Evolutionary conservation across 164 flowering plant genomes (phyloP).

Genomic region (Taxillus chinensis): DNA sequence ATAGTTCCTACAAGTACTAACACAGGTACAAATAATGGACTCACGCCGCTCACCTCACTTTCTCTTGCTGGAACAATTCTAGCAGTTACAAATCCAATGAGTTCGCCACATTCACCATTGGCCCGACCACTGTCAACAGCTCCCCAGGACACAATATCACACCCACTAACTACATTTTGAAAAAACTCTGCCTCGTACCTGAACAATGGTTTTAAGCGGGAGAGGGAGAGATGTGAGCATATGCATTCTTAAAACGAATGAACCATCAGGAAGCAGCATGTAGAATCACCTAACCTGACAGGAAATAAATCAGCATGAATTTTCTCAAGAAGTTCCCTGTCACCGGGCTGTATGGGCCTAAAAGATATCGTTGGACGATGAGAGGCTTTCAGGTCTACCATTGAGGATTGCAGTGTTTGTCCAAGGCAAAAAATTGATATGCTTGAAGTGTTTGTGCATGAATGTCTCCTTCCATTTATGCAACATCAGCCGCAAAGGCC

Average conservation of each 20-base stretch:
- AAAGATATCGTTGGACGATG: conserved; percentile 50
- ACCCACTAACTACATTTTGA: conserved; percentile 73
- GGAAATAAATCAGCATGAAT: conserved; percentile 78
- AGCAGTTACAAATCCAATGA: conserved; percentile 92
- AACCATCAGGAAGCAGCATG: conserved; percentile 1
- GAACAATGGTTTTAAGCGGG: conserved; percentile 9
- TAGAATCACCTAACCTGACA: conserved; percentile 48
- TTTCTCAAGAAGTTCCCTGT: conserved; percentile 55
- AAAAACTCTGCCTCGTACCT: conserved; percentile 96
- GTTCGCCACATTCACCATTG: conserved; percentile 53
- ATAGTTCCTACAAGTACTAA: not conserved
- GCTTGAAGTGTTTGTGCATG: conserved; percentile 13
- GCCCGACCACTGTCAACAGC: conserved; percentile 81
- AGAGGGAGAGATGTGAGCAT: not conserved
- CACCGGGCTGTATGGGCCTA: conserved; percentile 73
- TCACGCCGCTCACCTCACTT: conserved; percentile 51
- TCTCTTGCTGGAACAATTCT: conserved; percentile 63
- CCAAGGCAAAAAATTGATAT: conserved; percentile 27
- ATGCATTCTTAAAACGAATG: not conserved
- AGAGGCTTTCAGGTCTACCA: conserved; percentile 41
- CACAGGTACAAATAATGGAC: conserved; percentile 3
- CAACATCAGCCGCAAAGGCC: conserved; percentile 22
- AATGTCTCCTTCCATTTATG: conserved; percentile 36
- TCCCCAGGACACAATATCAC: conserved; percentile 86
- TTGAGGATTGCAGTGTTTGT: conserved; percentile 27